Evolutionary conservation across 2,329 filamentous ascomycete species (phyloP).

Genomic region (Verticillium isaacii): DNA sequence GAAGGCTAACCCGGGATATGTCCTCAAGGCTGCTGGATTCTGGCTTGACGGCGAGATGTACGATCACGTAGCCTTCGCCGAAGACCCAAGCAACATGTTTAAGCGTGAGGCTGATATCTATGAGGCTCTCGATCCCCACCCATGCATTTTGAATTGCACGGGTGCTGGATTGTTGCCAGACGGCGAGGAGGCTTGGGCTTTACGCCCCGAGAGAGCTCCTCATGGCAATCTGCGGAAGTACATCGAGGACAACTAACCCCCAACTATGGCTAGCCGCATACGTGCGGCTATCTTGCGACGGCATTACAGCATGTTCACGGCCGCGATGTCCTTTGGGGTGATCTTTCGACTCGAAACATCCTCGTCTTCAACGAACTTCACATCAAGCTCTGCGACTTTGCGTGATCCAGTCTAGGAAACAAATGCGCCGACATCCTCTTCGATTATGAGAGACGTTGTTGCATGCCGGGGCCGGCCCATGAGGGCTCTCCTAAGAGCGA

Average conservation of each 20-base stretch:
- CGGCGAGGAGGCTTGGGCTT: neutral
- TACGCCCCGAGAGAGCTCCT: neutral
- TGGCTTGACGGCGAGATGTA: no score
- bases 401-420: neutral
- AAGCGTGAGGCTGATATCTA: neutral
- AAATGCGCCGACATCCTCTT: neutral
- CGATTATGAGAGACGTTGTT: no score
- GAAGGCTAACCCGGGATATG: no score
- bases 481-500: no score
- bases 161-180: neutral
- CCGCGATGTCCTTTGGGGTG: neutral
- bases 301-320: neutral
- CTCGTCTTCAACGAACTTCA: neutral
- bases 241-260: neutral
- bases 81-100: no score
- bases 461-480: no score
- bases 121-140: neutral
- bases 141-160: neutral
- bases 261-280: neutral
- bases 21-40: no score
- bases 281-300: neutral
- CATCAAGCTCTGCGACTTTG: slow-evolving; percentile 2
- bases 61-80: no score
- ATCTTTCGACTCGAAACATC: slow-evolving; percentile 1
- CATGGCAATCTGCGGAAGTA: neutral